Evolutionary conservation across 2,329 filamentous ascomycete species (phyloP), one percentile per base, ranked within the genome.

Genomic region (Bisporella sp.): DNA sequence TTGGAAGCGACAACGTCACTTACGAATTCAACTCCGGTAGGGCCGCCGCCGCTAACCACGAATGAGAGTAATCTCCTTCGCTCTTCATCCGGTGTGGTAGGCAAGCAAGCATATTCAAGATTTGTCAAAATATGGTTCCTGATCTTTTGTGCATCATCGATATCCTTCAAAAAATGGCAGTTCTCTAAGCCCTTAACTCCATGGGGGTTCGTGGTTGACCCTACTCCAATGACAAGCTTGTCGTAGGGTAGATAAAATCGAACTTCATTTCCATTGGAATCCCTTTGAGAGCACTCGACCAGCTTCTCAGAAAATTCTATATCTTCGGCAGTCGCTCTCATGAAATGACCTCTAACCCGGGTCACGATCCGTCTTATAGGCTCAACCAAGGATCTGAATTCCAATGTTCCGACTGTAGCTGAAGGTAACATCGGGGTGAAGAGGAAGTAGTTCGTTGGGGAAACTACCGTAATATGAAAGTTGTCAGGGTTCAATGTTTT

Each of bases 351-450:
- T 51, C 81, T 78, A 29, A 96, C 80, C 48, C 83, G 77, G 48
- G 79, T 73, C 21, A 97, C 74, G 59, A 99, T 93, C 45, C 88
- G 81, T 54, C 93, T 82, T 54, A 99, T 88, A 0, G 93, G 93
- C 68, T 99, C 93, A 40, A 96, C 89, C 52, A 99, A 74, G 46
- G 90, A 96, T 57, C 92, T 79, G 62, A 97, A 73, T 64, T 96
- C 92, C 32, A 99, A 74, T 0, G 93, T 99, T 9, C 95, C 95
- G 5, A 99, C 93, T 0, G 95, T 99, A 6, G 93, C 95, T 33
- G 90, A 96, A 1, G 93, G 93, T 41, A 99, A 76, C 91, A 99
- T 97, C 1, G 93, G 93, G 2, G 93, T 99, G 69, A 99, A 99
- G 32, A 99, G 73, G 71, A 99, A 99, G 71, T 97, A 96, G 63